A percentile compares a stretch with the other conserved stretches of the same genome.
Evolutionary conservation across 208 protist genomes (phyloP).

Genomic region (Vickermania ingenoplastis): DNA sequence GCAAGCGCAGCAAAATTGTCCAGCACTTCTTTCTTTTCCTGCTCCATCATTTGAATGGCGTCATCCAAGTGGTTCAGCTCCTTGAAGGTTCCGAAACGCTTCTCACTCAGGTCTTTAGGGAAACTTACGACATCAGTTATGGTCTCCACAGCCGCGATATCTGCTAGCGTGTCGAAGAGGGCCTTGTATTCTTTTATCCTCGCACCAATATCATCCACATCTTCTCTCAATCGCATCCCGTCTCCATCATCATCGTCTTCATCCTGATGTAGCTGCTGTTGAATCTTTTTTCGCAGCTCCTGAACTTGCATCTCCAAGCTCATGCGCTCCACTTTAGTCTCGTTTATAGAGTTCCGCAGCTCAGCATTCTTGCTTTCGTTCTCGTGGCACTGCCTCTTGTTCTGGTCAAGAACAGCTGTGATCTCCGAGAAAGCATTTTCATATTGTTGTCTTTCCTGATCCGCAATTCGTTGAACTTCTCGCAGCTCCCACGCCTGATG

Average conservation of each 20-base stretch:
- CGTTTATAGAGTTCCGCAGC: conserved; percentile 22
- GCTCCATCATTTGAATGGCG: conserved; percentile 21
- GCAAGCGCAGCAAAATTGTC: neutral
- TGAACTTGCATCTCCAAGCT: conserved; percentile 16
- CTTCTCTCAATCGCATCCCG: neutral
- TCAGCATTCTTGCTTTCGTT: conserved; percentile 38
- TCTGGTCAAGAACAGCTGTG: conserved; percentile 48
- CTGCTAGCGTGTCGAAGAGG: conserved; percentile 27
- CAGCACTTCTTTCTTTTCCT: neutral
- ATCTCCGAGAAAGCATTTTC: conserved; percentile 67
- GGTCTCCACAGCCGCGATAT: conserved; percentile 37
- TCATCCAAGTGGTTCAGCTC: conserved; percentile 42
- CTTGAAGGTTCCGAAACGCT: conserved; percentile 44
- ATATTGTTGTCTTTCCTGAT: conserved; percentile 43
- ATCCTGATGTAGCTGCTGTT: neutral
- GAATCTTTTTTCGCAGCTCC: conserved; percentile 6
- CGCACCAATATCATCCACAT: conserved; percentile 2
- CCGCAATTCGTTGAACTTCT: conserved; percentile 24
- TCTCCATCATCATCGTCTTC: conserved; percentile 6
- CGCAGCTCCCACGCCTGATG: conserved; percentile 27
- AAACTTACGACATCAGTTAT: conserved; percentile 44
- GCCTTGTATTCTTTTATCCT: conserved; percentile 29
- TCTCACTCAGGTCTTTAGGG: conserved; percentile 27
- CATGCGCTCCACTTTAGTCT: conserved; percentile 27
- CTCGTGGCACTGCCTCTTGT: conserved; percentile 20